Evolutionary conservation across 2,329 filamentous ascomycete species (phyloP), one percentile per base, ranked within the genome.

Genomic region (Aspergillus luchuensis): DNA sequence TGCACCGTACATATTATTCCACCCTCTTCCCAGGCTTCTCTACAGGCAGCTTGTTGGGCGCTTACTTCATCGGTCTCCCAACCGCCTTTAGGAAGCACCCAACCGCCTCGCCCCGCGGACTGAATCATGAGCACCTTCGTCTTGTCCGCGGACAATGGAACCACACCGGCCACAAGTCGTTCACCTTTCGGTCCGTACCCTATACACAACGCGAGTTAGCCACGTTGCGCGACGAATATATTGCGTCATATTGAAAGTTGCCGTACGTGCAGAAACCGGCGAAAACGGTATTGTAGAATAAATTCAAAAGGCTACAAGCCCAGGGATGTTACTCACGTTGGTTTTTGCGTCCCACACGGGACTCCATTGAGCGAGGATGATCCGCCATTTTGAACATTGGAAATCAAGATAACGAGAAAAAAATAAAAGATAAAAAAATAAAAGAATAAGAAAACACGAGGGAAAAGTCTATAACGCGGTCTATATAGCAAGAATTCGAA

Each of bases 21-120:
- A 45, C 93, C 95, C 80, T 98, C 95, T 81, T 98, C 95, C 95
- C 95, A 98, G 63, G 95, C 95, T 78, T 99, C 95, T 68, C 95
- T 84, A 82, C 82, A 89, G 79, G 87, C 87, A 58, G 95, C 95
- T 59, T 95, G 91, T 75, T 94, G 86, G 63, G 90, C 87, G 65
- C 91, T 95, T 63, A 89, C 86, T 80, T 99, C 95, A 78, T 99
- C 95, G 36, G 88, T 89, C 78, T 99, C 95, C 93, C 95, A 99
- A 62, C 95, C 95, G 73, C 95, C 95, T 77, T 99, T 99, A 62
- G 95, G 95, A 61, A 99, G 84, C 47, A 99, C 95, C 95, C 95
- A 99, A 71, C 91, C 91, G 76, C 91, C 91, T 71, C 92, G 89
- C 66, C 91, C 87, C 56, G 91, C 94, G 57, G 92, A 97, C 81